Evolutionary conservation across 1,139 yeast species (phyloP), one percentile per base, ranked within the genome.

Genomic region (Nakaseomyces glabratus): DNA sequence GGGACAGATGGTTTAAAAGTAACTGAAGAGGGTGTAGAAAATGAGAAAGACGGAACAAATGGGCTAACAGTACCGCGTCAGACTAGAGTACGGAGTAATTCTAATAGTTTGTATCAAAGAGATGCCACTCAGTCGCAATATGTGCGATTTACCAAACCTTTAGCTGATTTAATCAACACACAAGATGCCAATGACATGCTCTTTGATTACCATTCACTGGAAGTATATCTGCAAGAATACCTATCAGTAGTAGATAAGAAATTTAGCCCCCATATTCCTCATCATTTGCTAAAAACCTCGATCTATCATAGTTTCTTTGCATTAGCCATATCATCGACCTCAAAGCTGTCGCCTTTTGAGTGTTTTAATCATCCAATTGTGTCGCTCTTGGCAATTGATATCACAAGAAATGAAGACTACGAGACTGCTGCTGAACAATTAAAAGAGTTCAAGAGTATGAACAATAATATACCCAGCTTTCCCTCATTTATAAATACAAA

Each of bases 361-460:
- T 78, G 90, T 2, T 80, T 88, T 54, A 80, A 84, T 47, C 97
- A 90, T 54, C 97, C 98, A 0, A 72, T 86, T 1, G 71, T 86
- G 1, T 84, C 88, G 35, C 58, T 88, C 12, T 68, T 86, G 35
- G 79, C 81, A 4, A 65, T 88, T 10, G 61, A 56, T 36, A 39
- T 53, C 14, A 38, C 49, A 9, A 38, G 36, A 25, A 51, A 48
- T 2, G 51, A 55, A 36, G 42, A 42, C 10, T 71, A 74, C 26
- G 63, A 64, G 19, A 72, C 68, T 40, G 79, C 79, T 4, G 70
- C 71, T 45, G 74, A 71, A 35, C 59, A 73, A 24, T 58, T 76
- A 31, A 60, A 73, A 6, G 61, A 63, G 34, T 64, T 75, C 44
- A 68, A 68, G 28, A 67, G 68, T 41, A 44, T 60, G 19, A 48